Percentiles rank a stretch among this genome's conserved stretches.
Conservation (phyloP, 305 asterid genomes). For the Fraxinus floribunda region DNA sequence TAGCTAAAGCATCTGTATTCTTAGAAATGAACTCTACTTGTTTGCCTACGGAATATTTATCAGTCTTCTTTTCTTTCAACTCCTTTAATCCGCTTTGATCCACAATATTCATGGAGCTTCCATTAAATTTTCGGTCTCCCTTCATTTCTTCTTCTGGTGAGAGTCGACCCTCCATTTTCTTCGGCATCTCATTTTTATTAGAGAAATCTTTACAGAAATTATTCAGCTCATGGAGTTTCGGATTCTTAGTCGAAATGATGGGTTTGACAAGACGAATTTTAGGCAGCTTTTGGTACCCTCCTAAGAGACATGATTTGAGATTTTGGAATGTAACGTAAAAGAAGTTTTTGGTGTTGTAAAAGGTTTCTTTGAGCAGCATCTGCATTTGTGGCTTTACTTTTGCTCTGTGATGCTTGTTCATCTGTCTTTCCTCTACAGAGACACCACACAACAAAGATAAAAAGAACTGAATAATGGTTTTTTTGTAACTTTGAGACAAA, state of each 20-base stretch:
- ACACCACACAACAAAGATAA: slow-evolving; percentile 15
- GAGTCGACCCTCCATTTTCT: slow-evolving; percentile 22
- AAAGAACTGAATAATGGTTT: neutral
- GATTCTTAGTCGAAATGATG: slow-evolving; percentile 28
- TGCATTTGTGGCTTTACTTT: slow-evolving; percentile 40
- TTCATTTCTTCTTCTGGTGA: slow-evolving; percentile 19
- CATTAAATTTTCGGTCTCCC: slow-evolving; percentile 29
- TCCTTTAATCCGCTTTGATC: slow-evolving; percentile 19
- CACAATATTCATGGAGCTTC: slow-evolving; percentile 24
- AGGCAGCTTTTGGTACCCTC: slow-evolving; percentile 43
- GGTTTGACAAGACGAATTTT: slow-evolving; percentile 31
- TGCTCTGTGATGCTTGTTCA: slow-evolving; percentile 22
- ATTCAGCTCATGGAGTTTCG: slow-evolving; percentile 41
- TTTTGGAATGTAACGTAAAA: slow-evolving; percentile 37
- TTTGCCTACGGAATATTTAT: slow-evolving; percentile 15
- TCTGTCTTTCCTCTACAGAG: slow-evolving; percentile 1
- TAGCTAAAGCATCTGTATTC: slow-evolving; percentile 43
- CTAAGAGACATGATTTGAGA: slow-evolving; percentile 42
- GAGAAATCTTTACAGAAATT: slow-evolving; percentile 38
- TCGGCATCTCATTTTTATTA: slow-evolving; percentile 22
- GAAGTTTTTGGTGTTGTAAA: slow-evolving; percentile 43
- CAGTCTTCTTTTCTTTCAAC: slow-evolving; percentile 32
- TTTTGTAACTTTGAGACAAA: slow-evolving; percentile 1
- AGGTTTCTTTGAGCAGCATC: slow-evolving; percentile 43
- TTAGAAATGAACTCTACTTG: slow-evolving; percentile 26